Conservation (phyloP, 352 stramenopile genomes). For the Phytophthora hybrid region DNA sequence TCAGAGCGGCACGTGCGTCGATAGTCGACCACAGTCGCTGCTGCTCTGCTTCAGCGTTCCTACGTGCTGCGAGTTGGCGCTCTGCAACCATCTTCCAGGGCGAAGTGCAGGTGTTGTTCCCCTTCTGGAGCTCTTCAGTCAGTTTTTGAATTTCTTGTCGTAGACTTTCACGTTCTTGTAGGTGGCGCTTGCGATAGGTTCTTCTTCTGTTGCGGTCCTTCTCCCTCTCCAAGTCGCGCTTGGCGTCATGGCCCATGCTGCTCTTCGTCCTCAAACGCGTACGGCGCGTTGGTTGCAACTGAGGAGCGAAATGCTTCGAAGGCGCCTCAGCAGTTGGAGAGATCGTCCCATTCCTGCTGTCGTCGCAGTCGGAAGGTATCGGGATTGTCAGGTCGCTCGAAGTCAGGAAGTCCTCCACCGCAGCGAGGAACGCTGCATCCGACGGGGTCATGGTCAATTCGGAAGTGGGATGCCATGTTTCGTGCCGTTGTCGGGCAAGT, state of each 20-base stretch:
- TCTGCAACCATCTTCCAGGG: slow-evolving; percentile 24
- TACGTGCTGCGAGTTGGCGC: slow-evolving; percentile 15
- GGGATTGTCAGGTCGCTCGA: not conserved
- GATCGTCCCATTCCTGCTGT: not conserved
- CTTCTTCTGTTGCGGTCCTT: not conserved
- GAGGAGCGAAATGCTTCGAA: not conserved
- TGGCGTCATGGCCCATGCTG: not conserved
- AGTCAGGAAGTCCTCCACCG: slow-evolving; percentile 2
- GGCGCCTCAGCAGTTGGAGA: not conserved
- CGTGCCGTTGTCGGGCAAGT: not conserved
- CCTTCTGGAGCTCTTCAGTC: not conserved
- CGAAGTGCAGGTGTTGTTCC: not conserved
- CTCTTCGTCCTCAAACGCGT: not conserved
- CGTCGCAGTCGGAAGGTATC: not conserved
- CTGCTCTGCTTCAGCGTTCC: slow-evolving; percentile 20
- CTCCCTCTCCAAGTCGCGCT: not conserved
- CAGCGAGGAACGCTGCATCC: slow-evolving; percentile 10
- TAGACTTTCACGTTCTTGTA: not conserved
- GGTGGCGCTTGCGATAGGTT: not conserved
- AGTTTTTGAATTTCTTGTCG: not conserved
- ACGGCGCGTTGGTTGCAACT: not conserved
- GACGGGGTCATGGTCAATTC: not conserved
- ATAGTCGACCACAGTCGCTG: slow-evolving; percentile 9
- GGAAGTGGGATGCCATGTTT: not conserved
- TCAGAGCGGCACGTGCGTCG: not conserved